Percentiles rank a stretch among this genome's conserved stretches.
phyloP scores from a whole-genome alignment of 768 basidiomycete species.

The Pulveroboletus sp. region DNA sequence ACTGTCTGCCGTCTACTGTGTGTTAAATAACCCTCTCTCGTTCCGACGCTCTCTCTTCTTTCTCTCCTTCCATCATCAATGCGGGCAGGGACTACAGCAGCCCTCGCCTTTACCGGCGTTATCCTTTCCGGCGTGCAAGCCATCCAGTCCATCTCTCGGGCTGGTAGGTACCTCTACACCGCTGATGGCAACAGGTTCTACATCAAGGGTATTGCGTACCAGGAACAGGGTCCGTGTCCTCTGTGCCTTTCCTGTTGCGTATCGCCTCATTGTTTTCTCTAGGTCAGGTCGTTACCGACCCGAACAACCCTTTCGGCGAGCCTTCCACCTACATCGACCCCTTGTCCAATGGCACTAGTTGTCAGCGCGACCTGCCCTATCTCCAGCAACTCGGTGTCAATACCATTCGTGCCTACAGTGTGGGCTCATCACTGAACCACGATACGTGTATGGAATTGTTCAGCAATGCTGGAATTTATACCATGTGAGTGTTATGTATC shows the following conservation, averaged over 20 bases:
- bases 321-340: slow-evolving; percentile 80
- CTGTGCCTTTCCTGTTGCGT: not conserved
- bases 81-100: slow-evolving; percentile 21
- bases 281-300: slow-evolving; percentile 38
- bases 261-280: not conserved
- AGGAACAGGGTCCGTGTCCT: slow-evolving; percentile 59
- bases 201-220: slow-evolving; percentile 85
- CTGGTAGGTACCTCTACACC: slow-evolving; percentile 78
- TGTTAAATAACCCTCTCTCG: not conserved
- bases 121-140: slow-evolving; percentile 55
- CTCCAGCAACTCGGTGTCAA: slow-evolving; percentile 76
- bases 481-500: slow-evolving; percentile 54
- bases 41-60: slow-evolving; percentile 8
- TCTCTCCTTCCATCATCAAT: slow-evolving; percentile 19
- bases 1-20: no score
- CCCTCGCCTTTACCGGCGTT: slow-evolving; percentile 36
- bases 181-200: slow-evolving; percentile 74
- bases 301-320: slow-evolving; percentile 60
- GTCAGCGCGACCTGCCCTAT: slow-evolving; percentile 74
- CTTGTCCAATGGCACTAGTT: slow-evolving; percentile 59
- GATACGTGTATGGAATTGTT: slow-evolving; percentile 81
- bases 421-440: slow-evolving; percentile 78
- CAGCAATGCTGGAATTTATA: slow-evolving; percentile 78
- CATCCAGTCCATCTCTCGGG: slow-evolving; percentile 61
- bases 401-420: slow-evolving; percentile 80